Percentiles rank a stretch among this genome's conserved stretches.
These are phyloP conservation scores for Symbiodinium natans DNA, from an alignment of 73 alveolate genomes.

Conservation along the genomic window DNA sequence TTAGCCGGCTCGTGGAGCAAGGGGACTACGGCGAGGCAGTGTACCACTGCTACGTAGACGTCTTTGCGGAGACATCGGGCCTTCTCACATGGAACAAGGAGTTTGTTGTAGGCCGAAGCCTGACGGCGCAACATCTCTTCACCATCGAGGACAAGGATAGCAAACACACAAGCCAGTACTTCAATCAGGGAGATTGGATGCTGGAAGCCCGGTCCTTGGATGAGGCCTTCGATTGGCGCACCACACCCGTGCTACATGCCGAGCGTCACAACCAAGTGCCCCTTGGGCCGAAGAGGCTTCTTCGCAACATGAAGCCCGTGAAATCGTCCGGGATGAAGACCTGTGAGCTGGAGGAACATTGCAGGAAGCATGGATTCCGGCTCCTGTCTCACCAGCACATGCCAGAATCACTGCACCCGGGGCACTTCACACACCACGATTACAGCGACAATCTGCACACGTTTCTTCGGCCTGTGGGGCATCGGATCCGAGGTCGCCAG, in stretches of 20 bases:
- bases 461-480: background rate
- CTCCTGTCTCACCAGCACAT: background rate
- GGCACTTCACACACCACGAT: background rate
- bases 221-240: background rate
- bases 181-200: background rate
- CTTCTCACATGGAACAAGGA: background rate
- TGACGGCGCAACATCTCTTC: slow-evolving; percentile 15
- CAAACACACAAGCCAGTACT: background rate
- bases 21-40: background rate
- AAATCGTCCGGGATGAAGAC: no score
- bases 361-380: no score
- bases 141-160: background rate
- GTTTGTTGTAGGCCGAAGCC: background rate
- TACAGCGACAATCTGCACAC: background rate
- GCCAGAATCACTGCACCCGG: background rate
- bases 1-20: background rate
- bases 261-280: background rate
- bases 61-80: background rate
- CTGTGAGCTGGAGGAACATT: no score
- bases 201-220: background rate
- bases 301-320: no score
- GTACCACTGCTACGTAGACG: slow-evolving; percentile 2
- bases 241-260: background rate
- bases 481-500: background rate
- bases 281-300: background rate